These are phyloP conservation scores for Serendipita sp. DNA, from an alignment of 768 basidiomycete genomes.

Conservation along the genomic window DNA sequence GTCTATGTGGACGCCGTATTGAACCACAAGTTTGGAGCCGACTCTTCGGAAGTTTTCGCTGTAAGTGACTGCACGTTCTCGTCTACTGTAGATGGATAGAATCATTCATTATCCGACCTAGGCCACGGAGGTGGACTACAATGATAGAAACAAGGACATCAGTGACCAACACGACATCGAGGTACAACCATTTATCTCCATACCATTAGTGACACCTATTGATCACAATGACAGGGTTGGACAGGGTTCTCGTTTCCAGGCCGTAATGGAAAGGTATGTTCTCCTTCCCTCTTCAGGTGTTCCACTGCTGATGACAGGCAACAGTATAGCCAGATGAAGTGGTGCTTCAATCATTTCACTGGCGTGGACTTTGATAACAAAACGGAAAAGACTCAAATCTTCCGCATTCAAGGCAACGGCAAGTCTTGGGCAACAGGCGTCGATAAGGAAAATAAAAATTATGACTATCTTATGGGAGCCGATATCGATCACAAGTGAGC, in stretches of 20 bases:
- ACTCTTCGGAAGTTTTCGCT: slow-evolving; percentile 22
- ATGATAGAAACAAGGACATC: slow-evolving; percentile 14
- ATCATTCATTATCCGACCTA: background rate
- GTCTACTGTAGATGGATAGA: slow-evolving; percentile 19
- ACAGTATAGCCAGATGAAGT: slow-evolving; percentile 8
- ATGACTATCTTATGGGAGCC: slow-evolving; percentile 15
- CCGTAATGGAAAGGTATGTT: slow-evolving; percentile 19
- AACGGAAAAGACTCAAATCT: slow-evolving; percentile 20
- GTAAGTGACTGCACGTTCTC: slow-evolving; percentile 21
- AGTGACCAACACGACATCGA: slow-evolving; percentile 23
- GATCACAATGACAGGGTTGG: slow-evolving; percentile 11
- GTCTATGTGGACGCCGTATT: slow-evolving; percentile 25
- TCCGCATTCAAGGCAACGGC: slow-evolving; percentile 25
- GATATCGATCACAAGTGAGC: slow-evolving; percentile 19
- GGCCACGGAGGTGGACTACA: slow-evolving; percentile 8
- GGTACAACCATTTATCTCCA: slow-evolving; percentile 10
- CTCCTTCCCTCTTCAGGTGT: background rate
- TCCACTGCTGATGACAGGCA: slow-evolving; percentile 5
- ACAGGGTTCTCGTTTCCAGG: slow-evolving; percentile 25
- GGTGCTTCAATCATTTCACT: slow-evolving; percentile 20
- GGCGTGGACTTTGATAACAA: slow-evolving; percentile 25
- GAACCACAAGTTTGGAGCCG: slow-evolving; percentile 24
- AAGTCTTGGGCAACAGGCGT: slow-evolving; percentile 24
- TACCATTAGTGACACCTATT: background rate
- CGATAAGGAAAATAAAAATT: slow-evolving; percentile 22